These are phyloP conservation scores for Fusarium sp. DNA, from an alignment of 2,329 filamentous ascomycete genomes.

Conservation along the genomic window DNA sequence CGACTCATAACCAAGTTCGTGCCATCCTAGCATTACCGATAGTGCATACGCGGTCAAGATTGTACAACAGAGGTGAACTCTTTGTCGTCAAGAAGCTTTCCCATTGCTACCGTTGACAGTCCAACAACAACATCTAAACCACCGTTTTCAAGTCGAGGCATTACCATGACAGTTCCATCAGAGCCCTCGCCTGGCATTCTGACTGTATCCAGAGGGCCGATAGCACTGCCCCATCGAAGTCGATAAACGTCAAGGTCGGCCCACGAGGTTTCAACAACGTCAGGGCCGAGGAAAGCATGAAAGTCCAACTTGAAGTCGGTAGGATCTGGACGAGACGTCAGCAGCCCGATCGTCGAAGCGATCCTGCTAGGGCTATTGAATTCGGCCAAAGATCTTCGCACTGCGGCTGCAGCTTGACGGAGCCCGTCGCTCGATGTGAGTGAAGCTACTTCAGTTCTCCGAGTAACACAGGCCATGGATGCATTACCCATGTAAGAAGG, in stretches of 20 bases:
- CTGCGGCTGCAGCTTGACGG: neutral
- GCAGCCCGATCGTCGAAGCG: neutral
- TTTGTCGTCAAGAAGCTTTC: neutral
- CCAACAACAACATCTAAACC: neutral
- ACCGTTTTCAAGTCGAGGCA: neutral
- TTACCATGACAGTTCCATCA: neutral
- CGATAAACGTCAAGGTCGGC: neutral
- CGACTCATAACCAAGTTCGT: no score
- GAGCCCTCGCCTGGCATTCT: neutral
- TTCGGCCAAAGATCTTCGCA: neutral
- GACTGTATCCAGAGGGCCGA: neutral
- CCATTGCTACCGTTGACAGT: neutral
- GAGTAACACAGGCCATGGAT: neutral
- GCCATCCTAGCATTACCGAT: no score
- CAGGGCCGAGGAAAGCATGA: constrained; percentile 1
- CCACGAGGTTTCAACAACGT: constrained; percentile 1
- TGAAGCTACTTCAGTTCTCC: neutral
- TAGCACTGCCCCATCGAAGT: neutral
- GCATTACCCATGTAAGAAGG: neutral
- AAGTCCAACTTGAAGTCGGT: neutral
- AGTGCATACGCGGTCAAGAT: no score
- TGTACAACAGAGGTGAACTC: neutral
- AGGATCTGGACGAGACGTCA: neutral
- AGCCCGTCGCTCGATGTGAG: neutral
- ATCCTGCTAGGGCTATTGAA: neutral